Evolutionary conservation across 2,329 filamentous ascomycete genomes (phyloP), one percentile per base, ranked within the genome.

Genomic region (Alternaria atra): DNA sequence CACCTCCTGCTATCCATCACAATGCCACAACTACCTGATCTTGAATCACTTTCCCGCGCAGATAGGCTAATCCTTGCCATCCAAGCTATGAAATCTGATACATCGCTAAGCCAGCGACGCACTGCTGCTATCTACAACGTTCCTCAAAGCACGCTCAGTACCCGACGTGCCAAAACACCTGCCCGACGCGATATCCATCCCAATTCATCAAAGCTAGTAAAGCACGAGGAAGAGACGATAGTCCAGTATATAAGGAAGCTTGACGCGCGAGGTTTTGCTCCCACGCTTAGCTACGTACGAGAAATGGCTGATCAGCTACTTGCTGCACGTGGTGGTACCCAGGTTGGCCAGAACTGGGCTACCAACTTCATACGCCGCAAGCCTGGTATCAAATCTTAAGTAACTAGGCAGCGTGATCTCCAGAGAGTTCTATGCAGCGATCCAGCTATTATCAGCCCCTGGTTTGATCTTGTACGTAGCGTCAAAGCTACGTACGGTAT

Each of bases 401-500:
- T 32, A 32, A 32, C 30, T 32, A 32, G 30, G 30, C 30, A 32
- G 30, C 30, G 30, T 32, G 30, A 32, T 32, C 30, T 32, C n/a
- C 20, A 53, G 51, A 42, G 51, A 53, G 51, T 25, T 42, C 37
- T 53, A 6, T 53, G 51, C 13, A 57, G 58, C n/a, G 58, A 64
- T 64, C 53, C 32, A 20, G 39, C 47, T 17, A 13, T 56, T 9
- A 55, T 61, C 13, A 40, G 29, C 15, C 30, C 12, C 27, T 64
- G 54, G 61, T 64, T 64, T 37, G 42, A 55, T 35, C 63, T 60
- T n/a, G n/a, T n/a, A n/a, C 27, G 60, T 63, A 43, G 42, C 44
- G 50, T 17, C 27, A 65, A 55, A 51, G 60, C 53, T 7, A 66
- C 58, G 53, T 64, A 64, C 17, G 46, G 64, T 35, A 46, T 66